Percentiles rank a stretch among this genome's conserved stretches.
phyloP scores from a whole-genome alignment of 208 protist genomes.

The Leishmania aethiopica region DNA sequence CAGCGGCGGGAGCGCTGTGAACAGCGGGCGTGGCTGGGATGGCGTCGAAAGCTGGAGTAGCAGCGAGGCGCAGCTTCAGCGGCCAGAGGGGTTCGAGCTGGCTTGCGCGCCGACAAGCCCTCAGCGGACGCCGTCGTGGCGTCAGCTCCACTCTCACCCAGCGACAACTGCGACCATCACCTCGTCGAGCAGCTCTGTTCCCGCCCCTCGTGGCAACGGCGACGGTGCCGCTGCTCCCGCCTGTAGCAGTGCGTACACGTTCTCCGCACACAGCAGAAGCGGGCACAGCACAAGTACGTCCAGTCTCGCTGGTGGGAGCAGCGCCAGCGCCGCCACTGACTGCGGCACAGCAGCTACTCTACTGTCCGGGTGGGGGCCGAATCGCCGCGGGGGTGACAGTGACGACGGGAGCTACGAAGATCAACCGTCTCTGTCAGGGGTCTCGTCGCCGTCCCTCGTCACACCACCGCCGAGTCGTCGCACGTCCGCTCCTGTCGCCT shows the following conservation, averaged over 20 bases:
- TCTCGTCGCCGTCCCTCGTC: constrained; percentile 23
- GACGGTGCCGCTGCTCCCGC: not conserved
- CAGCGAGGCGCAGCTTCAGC: not conserved
- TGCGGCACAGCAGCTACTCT: constrained; percentile 1
- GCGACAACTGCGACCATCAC: constrained; percentile 1
- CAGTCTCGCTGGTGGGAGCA: not conserved
- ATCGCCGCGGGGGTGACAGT: not conserved
- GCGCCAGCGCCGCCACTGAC: not conserved
- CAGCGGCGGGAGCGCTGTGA: not conserved
- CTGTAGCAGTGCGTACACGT: not conserved
- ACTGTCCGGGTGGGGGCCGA: not conserved
- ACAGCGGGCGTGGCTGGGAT: not conserved
- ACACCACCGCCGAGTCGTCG: constrained; percentile 17
- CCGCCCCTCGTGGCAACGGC: not conserved
- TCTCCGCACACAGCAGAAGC: not conserved
- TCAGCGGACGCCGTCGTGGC: constrained; percentile 25
- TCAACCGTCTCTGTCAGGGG: constrained; percentile 12
- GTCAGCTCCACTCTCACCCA: constrained; percentile 24
- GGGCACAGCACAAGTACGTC: not conserved
- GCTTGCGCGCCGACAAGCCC: not conserved
- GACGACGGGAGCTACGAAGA: not conserved
- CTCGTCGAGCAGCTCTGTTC: not conserved
- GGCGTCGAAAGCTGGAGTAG: not conserved
- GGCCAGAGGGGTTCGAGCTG: not conserved
- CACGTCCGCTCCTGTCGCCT: not conserved